Base-by-base conservation (phyloP, 768 basidiomycete species). In the Suillus bovinus region DNA sequence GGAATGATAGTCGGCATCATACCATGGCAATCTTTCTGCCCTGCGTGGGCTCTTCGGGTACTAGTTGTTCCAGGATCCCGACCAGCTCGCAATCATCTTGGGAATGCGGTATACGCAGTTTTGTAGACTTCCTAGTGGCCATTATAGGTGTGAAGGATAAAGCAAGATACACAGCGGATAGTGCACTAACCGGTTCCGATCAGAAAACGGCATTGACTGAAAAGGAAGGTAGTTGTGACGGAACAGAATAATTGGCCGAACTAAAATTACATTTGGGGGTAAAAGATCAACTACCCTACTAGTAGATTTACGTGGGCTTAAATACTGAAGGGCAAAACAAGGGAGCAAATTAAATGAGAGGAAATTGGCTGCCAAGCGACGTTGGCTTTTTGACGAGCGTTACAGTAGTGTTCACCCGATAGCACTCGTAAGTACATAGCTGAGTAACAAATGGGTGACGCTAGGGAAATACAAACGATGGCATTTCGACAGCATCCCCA, bases 1-100 rank as follows among this genome's bases (percentile, higher is more conserved):
- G 68, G 59, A 50, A 36, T 20, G 41, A 31, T 38, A 34, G 59
- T 59, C 24, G 31, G 46, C 33, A 11, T 80, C 86, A 53, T 62
- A 90, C 90, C 77, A 91, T 70, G 34, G 88, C 87, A 65, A 91
- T 78, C 70, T 80, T 86, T 50, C 83, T 80, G 60, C 85, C 88
- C 59, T 79, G 73, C 8, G 84, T 88, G 42, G 84, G 74, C 66
- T 75, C 72, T 27, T 72, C 73, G 2, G 85, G 79, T 42, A 77
- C 77, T 22, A 86, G 67, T 67, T 88, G 89, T 72, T 90, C 87
- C 52, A 91, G 71, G 20, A 86, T 72, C 13, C 90, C 90, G 42
- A 81, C 81, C 22, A 89, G 78, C 38, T 75, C 72, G 64, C 80
- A 77, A 29, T 76, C 71, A n/a, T 81, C 80, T 14, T 67, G 67